Evolutionary conservation across 139 green algal genomes (phyloP).

Genomic region (Limnomonas spitsbergensis): DNA sequence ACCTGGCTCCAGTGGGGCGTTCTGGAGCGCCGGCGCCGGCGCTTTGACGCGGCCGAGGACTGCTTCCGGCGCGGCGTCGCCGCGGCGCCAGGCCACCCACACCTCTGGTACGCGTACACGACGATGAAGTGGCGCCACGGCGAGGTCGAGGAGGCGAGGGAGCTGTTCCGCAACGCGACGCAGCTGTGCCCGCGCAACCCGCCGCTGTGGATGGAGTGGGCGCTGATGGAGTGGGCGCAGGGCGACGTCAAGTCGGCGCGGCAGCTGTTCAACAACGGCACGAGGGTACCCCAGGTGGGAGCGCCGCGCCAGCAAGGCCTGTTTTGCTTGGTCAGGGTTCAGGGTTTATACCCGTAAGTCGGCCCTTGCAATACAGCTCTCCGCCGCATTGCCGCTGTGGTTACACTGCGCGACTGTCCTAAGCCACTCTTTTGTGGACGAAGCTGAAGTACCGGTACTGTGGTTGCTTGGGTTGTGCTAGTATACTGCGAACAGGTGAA

Average conservation of each 20-base stretch:
- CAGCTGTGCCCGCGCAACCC: slow-evolving; percentile 46
- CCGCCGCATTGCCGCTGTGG: too few relatives aligned
- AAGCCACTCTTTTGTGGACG: too few relatives aligned
- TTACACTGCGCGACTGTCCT: too few relatives aligned
- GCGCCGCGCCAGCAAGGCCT: too few relatives aligned
- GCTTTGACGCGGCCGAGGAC: slow-evolving; percentile 36
- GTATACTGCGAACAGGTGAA: too few relatives aligned
- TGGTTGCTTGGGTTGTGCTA: too few relatives aligned
- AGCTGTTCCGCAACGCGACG: slow-evolving; percentile 46
- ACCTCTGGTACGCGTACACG: slow-evolving; percentile 62
- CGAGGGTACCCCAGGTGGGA: slow-evolving; percentile 20
- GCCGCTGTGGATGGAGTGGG: slow-evolving; percentile 76
- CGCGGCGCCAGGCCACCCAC: slow-evolving; percentile 56
- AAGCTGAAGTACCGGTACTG: too few relatives aligned
- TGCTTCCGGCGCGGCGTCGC: slow-evolving; percentile 58
- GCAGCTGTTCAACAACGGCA: slow-evolving; percentile 48
- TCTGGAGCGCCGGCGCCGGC: slow-evolving; percentile 55
- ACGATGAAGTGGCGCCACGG: slow-evolving; percentile 30
- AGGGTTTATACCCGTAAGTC: too few relatives aligned
- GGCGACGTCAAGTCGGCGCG: slow-evolving; percentile 35
- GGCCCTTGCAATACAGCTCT: too few relatives aligned
- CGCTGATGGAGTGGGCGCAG: slow-evolving; percentile 55
- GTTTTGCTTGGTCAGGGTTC: too few relatives aligned
- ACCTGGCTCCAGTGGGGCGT: slow-evolving; percentile 70
- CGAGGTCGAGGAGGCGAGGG: slow-evolving; percentile 22